Base-by-base conservation (phyloP, 441 rosid species). In the Syzygium syzygioides region DNA sequence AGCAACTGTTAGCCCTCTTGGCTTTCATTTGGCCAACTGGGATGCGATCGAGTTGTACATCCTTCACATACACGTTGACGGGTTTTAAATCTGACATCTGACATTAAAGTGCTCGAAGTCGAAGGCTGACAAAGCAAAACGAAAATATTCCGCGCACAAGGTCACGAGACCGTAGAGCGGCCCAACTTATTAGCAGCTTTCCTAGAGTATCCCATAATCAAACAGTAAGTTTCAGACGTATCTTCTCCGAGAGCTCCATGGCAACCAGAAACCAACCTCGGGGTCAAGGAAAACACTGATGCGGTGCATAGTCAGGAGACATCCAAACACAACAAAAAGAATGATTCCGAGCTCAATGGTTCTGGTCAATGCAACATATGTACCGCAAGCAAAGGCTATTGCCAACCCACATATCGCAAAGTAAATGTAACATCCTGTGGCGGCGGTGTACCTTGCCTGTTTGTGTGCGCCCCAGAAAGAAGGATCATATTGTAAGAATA, bases 371-470 rank as follows among this genome's bases (percentile, higher is more conserved):
- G 7, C 48, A 45, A 45, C 48, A 45, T 7, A 45, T 8, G 48
- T 45, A 45, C 48, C 48, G 2, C 48, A 45, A 45, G 48, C 48
- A 59, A 59, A 59, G 64, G 30, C 30, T 0, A 0, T 0, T 30
- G 28, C 28, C 64, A 26, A 26, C 64, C 13, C 3, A 0, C 13
- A 0, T 59, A 25, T 11, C 26, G 15, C 30, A 2, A 26, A 0
- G 30, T 0, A 0, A 59, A 59, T 59, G 6, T 26, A 26, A 0
- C 0, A 0, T 1, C 1, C 64, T 26, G 7, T 1, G 1, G 13
- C 48, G 0, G 17, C 0, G 0, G 30, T 11, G 30, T n/a, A 0
- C 17, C 4, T 26, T 5, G 48, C 48, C 0, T 0, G 20, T 4
- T 0, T 0, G 71, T 0, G 1, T 6, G n/a, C 18, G 5, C 19